A percentile compares a stretch with the other conserved stretches of the same genome.
Conservation (phyloP, 2,329 filamentous ascomycete genomes). For the Fusarium sp. region DNA sequence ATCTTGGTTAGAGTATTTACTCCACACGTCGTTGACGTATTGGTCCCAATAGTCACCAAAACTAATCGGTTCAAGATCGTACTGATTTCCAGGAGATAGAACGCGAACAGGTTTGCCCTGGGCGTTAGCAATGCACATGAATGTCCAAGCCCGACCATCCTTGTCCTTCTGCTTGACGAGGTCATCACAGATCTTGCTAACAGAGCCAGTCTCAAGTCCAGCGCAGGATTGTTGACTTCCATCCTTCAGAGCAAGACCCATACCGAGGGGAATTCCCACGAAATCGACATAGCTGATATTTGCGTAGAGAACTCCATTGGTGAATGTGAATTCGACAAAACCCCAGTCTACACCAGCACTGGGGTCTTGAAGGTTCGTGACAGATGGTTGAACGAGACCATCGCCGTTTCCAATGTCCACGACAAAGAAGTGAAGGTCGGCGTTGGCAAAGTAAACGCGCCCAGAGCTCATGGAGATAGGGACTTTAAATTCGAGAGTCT, state of each 20-base stretch:
- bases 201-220: conserved; percentile 56
- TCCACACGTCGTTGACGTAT: conserved; percentile 64
- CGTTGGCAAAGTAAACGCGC: conserved; percentile 62
- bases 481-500: conserved; percentile 56
- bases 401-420: conserved; percentile 51
- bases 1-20: conserved; percentile 54
- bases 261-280: conserved; percentile 64
- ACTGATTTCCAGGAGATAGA: conserved; percentile 60
- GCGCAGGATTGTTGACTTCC: conserved; percentile 56
- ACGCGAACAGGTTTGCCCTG: conserved; percentile 59
- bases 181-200: conserved; percentile 58
- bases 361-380: conserved; percentile 59
- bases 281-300: conserved; percentile 68
- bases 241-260: conserved; percentile 57
- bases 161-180: conserved; percentile 53
- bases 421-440: conserved; percentile 59
- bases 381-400: conserved; percentile 63
- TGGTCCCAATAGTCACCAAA: conserved; percentile 59
- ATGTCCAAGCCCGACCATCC: conserved; percentile 60
- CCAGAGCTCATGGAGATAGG: conserved; percentile 58
- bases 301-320: conserved; percentile 57
- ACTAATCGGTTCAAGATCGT: conserved; percentile 51
- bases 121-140: conserved; percentile 58
- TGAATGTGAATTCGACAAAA: conserved; percentile 64
- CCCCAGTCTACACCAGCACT: conserved; percentile 62